Conservation (phyloP, 805 yeast species). For the Scheffersomyces lignosus region DNA sequence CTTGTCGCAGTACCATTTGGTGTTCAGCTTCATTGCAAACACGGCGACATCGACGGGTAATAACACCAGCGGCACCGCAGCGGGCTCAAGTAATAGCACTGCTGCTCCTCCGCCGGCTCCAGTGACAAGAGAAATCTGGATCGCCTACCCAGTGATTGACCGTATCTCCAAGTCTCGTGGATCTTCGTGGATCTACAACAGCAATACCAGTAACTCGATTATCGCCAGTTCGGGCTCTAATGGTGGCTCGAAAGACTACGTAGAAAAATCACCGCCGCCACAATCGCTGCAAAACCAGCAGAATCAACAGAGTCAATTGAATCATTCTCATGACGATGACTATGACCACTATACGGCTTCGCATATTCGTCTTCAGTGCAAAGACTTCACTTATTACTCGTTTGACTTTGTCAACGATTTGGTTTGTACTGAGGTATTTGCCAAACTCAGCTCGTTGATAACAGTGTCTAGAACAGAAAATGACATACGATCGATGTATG, state of each 20-base stretch:
- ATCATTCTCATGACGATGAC: slow-evolving; percentile 4
- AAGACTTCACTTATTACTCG: slow-evolving; percentile 81
- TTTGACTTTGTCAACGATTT: slow-evolving; percentile 65
- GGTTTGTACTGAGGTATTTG: slow-evolving; percentile 69
- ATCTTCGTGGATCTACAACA: slow-evolving; percentile 36
- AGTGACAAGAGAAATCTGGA: slow-evolving; percentile 70
- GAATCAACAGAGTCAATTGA: neutral
- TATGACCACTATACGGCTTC: slow-evolving; percentile 45
- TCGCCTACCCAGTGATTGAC: slow-evolving; percentile 83
- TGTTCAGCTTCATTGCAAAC: slow-evolving; percentile 31
- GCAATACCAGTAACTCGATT: slow-evolving; percentile 3
- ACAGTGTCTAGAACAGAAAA: slow-evolving; percentile 55
- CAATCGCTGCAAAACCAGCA: neutral
- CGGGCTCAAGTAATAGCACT: no score
- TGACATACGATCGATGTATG: slow-evolving; percentile 57
- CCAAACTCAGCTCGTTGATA: slow-evolving; percentile 62
- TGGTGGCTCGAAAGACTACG: neutral
- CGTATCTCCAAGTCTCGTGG: slow-evolving; percentile 59
- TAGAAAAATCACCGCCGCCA: neutral
- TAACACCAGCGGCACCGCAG: no score
- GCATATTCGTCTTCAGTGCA: slow-evolving; percentile 69
- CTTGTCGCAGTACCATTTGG: slow-evolving; percentile 38
- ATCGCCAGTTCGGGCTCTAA: slow-evolving; percentile 3
- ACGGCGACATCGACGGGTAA: no score
- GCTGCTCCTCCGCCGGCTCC: slow-evolving; percentile 2